phyloP scores from a whole-genome alignment of 2,329 filamentous ascomycete species.

The Metarhizium rileyi region DNA sequence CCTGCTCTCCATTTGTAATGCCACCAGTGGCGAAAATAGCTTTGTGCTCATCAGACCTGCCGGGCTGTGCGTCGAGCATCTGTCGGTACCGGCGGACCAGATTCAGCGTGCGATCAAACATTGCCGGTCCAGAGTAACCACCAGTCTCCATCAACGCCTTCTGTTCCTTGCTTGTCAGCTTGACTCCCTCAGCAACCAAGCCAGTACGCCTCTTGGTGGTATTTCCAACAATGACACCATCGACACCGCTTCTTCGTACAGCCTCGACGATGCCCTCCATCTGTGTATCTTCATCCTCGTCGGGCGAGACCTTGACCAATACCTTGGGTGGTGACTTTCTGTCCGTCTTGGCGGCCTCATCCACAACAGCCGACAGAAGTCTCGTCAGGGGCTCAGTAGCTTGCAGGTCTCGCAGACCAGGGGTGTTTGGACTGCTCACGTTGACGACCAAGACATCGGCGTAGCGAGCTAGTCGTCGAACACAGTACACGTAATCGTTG shows the following conservation, averaged over 20 bases:
- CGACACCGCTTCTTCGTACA: constrained; percentile 73
- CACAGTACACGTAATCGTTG: constrained; percentile 81
- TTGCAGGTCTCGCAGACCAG: constrained; percentile 80
- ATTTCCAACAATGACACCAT: constrained; percentile 94
- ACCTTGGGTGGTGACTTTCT: constrained; percentile 60
- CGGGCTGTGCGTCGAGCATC: constrained; percentile 46
- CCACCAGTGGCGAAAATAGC: constrained; percentile 91
- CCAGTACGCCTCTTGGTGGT: constrained; percentile 78
- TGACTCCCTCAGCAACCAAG: constrained; percentile 56
- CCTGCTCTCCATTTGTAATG: constrained; percentile 81
- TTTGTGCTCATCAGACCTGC: constrained; percentile 43
- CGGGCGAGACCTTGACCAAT: constrained; percentile 97
- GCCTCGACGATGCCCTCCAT: constrained; percentile 83
- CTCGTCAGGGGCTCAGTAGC: constrained; percentile 71
- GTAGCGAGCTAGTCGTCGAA: constrained; percentile 71
- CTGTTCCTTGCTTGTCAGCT: constrained; percentile 57
- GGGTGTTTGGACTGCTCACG: constrained; percentile 93
- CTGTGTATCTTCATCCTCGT: constrained; percentile 80
- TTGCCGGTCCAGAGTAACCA: constrained; percentile 82
- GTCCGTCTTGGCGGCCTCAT: constrained; percentile 59
- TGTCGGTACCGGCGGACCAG: constrained; percentile 73
- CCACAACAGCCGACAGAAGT: constrained; percentile 73
- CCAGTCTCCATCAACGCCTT: constrained; percentile 64
- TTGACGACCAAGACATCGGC: constrained; percentile 97
- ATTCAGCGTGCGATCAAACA: constrained; percentile 70